Percentiles rank a stretch among this genome's conserved stretches.
phyloP scores from a whole-genome alignment of 2,329 filamentous ascomycete genomes.

The Diaporthe sp. region DNA sequence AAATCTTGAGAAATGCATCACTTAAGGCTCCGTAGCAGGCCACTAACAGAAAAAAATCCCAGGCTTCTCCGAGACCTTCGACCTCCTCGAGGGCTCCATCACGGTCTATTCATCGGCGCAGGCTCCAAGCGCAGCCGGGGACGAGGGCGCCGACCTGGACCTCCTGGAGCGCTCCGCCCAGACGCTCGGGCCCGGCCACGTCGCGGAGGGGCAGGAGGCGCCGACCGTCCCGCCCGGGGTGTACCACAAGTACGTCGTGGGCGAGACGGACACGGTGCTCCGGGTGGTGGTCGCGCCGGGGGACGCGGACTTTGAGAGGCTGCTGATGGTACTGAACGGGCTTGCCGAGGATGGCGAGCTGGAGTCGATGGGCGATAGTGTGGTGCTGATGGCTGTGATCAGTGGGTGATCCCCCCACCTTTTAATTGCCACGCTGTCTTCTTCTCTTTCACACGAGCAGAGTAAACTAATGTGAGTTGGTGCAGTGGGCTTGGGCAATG shows the following conservation, averaged over 20 bases:
- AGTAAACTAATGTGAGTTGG: not conserved
- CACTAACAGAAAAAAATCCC: not conserved
- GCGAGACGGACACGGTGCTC: constrained; percentile 32
- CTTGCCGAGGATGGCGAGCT: constrained; percentile 41
- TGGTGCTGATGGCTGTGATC: constrained; percentile 37
- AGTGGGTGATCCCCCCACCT: not conserved
- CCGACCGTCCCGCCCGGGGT: constrained; percentile 28
- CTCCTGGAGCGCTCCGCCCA: constrained; percentile 21
- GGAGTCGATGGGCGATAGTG: constrained; percentile 37
- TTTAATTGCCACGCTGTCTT: not conserved
- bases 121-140: constrained; percentile 28
- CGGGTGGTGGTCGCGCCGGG: constrained; percentile 38
- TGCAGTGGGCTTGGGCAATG: constrained; percentile 39
- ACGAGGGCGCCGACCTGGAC: constrained; percentile 6
- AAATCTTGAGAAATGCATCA: not conserved
- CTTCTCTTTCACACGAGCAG: not conserved
- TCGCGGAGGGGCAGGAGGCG: not conserved
- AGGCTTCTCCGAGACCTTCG: constrained; percentile 42
- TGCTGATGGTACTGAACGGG: constrained; percentile 41
- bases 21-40: not conserved
- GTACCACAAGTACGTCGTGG: constrained; percentile 41
- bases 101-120: constrained; percentile 35
- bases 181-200: not conserved
- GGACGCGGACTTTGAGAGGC: constrained; percentile 41
- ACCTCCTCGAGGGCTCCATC: constrained; percentile 42